phyloP scores from a whole-genome alignment of 345 rosid species.

The Cochlearia excelsa region DNA sequence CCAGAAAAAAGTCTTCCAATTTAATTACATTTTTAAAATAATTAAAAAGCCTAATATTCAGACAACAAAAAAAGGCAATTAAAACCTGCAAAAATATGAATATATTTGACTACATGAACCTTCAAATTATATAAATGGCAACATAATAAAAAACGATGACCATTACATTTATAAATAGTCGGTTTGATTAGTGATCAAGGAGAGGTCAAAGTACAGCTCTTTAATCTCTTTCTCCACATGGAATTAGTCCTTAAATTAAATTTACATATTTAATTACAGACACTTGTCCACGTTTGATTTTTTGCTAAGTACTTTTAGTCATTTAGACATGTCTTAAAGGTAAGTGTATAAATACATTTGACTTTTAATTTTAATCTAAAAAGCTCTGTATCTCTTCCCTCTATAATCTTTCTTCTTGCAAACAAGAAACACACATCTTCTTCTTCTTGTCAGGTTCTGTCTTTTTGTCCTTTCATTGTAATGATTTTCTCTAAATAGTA shows the following conservation, averaged over 20 bases:
- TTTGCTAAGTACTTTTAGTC: constrained; percentile 27
- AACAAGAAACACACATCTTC: background rate
- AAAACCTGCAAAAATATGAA: too few relatives aligned
- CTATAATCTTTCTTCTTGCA: constrained; percentile 8
- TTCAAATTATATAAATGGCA: background rate
- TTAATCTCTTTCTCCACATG: constrained; percentile 26
- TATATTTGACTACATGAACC: too few relatives aligned
- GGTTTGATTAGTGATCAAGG: constrained; percentile 26
- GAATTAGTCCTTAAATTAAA: constrained; percentile 21
- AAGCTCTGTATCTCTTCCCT: constrained; percentile 6
- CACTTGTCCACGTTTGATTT: constrained; percentile 34
- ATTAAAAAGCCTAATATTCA: too few relatives aligned
- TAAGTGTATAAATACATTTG: constrained; percentile 30
- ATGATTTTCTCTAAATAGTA: constrained; percentile 17
- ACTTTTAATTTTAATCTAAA: constrained; percentile 28
- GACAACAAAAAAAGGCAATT: too few relatives aligned
- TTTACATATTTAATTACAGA: constrained; percentile 28
- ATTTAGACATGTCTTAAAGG: constrained; percentile 32
- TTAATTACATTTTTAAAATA: background rate
- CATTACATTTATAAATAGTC: constrained; percentile 30
- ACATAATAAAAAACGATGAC: constrained; percentile 3
- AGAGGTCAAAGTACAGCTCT: constrained; percentile 22
- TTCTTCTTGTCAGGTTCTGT: constrained; percentile 28
- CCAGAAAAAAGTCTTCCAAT: constrained; percentile 3
- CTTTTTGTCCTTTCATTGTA: constrained; percentile 14